Base-by-base conservation (phyloP, 2,329 filamentous ascomycete species). In the Cephalotrichum gorgonifer region DNA sequence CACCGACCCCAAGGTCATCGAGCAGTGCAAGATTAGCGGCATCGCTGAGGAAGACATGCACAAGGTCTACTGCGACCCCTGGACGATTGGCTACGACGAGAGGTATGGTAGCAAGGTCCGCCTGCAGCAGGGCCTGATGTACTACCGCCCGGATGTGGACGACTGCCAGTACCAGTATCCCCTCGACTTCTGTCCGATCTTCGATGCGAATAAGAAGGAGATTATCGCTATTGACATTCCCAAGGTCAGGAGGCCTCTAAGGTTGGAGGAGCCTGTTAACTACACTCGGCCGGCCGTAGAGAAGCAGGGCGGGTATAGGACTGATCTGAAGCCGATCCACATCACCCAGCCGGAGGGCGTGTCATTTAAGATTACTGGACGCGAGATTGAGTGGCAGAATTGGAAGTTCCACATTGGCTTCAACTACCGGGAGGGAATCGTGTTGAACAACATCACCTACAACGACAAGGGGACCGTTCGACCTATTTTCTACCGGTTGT, bases 31-130 rank as follows among this genome's bases (percentile, higher is more conserved):
- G 6, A 77, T 95, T 52, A 78, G 88, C 51, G 90, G 90, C 1
- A 87, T 96, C 52, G 79, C 87, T 12, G 75, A 75, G 50, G 76
- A 86, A 56, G 86, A 95, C 52, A 95, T 96, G 90, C 72, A 93
- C 72, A 95, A 95, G 68, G 87, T 96, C 44, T 95, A 94, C 71
- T 95, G 89, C 65, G 90, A 96, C 62, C 88, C 88, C 11, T 96
- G 90, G 90, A 95, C 90, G 1, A 95, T 96, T 64, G 90, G 90
- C 44, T 95, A 88, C 62, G 90, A 96, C 58, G 87, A 94, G 69
- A 83, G 90, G 42, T 93, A 89, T 58, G 90, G 89, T 53, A 91
- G 70, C 62, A 73, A 73, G 41, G 74, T 88, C 41, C 82, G 90
- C 49, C 78, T 95, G 4, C 90, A 96, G 67, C 90, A 96, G 68